Conservation (phyloP, 1,284 basidiomycete genomes). For the Wolfiporia cocos region DNA sequence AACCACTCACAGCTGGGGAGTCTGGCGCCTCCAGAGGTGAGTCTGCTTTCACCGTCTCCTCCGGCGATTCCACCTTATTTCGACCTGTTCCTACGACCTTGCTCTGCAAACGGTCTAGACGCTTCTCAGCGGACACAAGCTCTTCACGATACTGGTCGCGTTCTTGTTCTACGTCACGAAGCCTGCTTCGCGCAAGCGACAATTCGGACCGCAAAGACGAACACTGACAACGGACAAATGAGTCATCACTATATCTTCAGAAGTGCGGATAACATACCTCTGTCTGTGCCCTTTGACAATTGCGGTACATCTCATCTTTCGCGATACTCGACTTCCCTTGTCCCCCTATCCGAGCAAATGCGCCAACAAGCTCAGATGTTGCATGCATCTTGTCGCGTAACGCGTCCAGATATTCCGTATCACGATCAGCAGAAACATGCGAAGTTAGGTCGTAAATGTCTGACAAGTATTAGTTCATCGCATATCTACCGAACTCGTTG, state of each 20-base stretch:
- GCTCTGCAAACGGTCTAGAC: conserved; percentile 70
- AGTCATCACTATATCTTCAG: background rate
- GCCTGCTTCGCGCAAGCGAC: conserved; percentile 47
- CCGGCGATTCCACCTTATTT: conserved; percentile 34
- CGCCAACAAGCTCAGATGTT: conserved; percentile 54
- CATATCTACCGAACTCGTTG: conserved; percentile 3
- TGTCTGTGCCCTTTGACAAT: conserved; percentile 49
- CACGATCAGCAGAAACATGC: conserved; percentile 42
- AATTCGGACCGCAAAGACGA: conserved; percentile 55
- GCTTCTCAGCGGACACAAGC: conserved; percentile 60
- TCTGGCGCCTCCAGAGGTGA: conserved; percentile 29
- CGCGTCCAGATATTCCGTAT: conserved; percentile 38
- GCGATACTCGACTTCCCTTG: conserved; percentile 25
- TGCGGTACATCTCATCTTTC: conserved; percentile 34
- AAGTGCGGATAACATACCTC: conserved; percentile 40
- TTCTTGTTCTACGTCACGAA: conserved; percentile 50
- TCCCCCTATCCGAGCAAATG: conserved; percentile 45
- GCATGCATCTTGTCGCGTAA: conserved; percentile 51
- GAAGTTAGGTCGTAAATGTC: conserved; percentile 48
- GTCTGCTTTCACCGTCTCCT: conserved; percentile 43
- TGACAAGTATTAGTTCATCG: conserved; percentile 13
- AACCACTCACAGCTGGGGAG: conserved; percentile 65
- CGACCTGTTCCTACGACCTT: conserved; percentile 46
- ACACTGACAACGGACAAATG: conserved; percentile 33
- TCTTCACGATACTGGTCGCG: conserved; percentile 51